Base-by-base conservation (phyloP, 306 rosid genomes). In the Oxytropis ochrocephala region DNA sequence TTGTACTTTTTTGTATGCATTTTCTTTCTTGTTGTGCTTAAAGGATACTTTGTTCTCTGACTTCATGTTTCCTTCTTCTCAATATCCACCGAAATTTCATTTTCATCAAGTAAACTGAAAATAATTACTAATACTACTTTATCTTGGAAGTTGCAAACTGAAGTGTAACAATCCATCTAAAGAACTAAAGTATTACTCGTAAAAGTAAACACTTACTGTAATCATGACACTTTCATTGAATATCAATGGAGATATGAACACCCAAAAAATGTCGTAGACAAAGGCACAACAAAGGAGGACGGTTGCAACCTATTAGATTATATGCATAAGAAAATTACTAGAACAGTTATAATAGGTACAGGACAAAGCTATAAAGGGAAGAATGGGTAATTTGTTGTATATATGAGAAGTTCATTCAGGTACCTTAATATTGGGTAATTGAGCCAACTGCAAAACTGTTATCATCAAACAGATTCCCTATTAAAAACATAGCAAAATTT, bases 391-490 rank as follows among this genome's bases (percentile, higher is more conserved):
- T 56, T 65, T 35, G 19, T 41, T 21, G 38, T 64, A 79, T 18
- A n/a, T 36, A 35, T 7, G 50, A 63, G 70, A 64, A 75, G 74
- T 72, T 54, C 52, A 69, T 29, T 79, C 21, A 33, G 67, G 35
- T 78, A 94, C 99, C 99, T 87, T 91, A 57, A 94, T 94, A 82
- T 94, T 94, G 59, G 99, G 99, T 76, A 94, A 81, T 58, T 85
- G 85, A 67, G 96, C 92, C 77, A 89, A 63, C 84, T 94, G 99
- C 88, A 94, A 84, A 55, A 87, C 89, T 65, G 96, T 94, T 84
- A 94, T 89, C 83, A 94, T 94, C 92, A 94, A 88, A 75, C 97
- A 84, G 79, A 94, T 88, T 66, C 99, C 99, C 99, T 94, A 84
- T 81, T 64, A 79, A 71, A 80, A 81, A 79, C 36, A 80, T 73